Conservation (phyloP, 106 monocot species). For the Dactylorhiza incarnata region DNA sequence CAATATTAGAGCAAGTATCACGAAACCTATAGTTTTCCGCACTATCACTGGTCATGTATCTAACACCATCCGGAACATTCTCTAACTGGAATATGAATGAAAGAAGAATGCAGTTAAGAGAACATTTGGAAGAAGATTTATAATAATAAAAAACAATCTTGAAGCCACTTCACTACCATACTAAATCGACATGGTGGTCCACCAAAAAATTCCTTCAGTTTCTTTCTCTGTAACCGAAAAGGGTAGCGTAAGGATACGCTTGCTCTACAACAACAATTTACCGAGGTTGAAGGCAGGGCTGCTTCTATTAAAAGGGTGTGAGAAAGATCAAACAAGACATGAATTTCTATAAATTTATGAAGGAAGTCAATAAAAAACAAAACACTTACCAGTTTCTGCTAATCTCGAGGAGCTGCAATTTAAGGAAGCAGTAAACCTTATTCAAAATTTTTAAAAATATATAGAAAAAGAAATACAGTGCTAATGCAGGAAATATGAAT, state of each 20-base stretch:
- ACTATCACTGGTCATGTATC: conserved; percentile 47
- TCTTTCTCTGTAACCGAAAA: conserved; percentile 38
- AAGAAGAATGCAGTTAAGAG: not conserved
- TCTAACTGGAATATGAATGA: conserved; percentile 21
- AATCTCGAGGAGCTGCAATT: conserved; percentile 18
- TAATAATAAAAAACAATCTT: conserved; percentile 8
- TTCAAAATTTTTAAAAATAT: conserved; percentile 13
- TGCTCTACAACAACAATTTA: conserved; percentile 28
- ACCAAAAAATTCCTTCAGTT: conserved; percentile 61
- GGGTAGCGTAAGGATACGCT: conserved; percentile 60
- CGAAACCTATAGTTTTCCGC: conserved; percentile 51
- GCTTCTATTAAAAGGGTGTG: conserved; percentile 37
- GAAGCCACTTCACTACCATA: conserved; percentile 24
- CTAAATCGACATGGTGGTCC: conserved; percentile 23
- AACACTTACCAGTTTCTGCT: conserved; percentile 34
- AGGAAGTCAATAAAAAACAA: not conserved
- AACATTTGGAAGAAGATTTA: not conserved
- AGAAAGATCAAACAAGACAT: not conserved
- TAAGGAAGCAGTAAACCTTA: conserved; percentile 72
- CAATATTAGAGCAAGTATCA: conserved; percentile 12
- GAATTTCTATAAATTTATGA: too few species aligned
- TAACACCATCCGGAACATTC: conserved; percentile 41
- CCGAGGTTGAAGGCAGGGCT: conserved; percentile 24
- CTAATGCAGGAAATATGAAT: not conserved
- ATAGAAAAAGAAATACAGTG: conserved; percentile 8